phyloP scores from a whole-genome alignment of 2,329 filamentous ascomycete genomes.

The Penicillium sp. region DNA sequence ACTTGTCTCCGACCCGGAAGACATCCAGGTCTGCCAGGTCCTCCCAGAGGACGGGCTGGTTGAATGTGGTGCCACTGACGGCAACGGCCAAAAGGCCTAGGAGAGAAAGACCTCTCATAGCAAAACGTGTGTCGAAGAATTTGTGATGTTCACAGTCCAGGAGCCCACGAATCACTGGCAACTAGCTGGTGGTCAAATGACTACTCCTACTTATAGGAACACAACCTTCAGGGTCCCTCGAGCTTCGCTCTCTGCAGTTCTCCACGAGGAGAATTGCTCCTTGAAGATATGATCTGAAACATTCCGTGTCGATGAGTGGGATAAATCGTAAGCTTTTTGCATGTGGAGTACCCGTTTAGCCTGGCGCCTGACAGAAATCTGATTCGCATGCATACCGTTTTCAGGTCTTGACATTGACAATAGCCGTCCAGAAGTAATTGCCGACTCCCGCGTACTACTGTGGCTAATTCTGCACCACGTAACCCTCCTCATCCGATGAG shows the following conservation, averaged over 20 bases:
- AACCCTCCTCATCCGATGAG: neutral
- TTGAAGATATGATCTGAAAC: neutral
- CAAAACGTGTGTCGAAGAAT: neutral
- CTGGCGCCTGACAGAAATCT: neutral
- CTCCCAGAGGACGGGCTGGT: constrained; percentile 58
- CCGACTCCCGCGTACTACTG: neutral
- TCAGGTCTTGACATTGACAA: neutral
- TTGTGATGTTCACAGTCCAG: neutral
- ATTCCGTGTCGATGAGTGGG: neutral
- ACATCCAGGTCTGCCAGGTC: constrained; percentile 60
- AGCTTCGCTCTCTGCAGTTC: neutral
- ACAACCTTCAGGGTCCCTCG: neutral
- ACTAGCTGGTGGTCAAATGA: neutral
- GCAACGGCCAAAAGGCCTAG: neutral
- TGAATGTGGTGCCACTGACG: constrained; percentile 32
- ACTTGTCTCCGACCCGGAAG: constrained; percentile 52
- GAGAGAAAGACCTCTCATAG: neutral
- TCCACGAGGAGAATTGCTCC: neutral
- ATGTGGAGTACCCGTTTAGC: neutral
- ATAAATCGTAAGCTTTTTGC: neutral
- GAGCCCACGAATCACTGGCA: neutral
- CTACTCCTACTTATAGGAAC: neutral
- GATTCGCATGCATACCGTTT: neutral
- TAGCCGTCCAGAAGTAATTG: neutral
- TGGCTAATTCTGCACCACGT: neutral